Evolutionary conservation across 1,139 yeast genomes (phyloP).

Genomic region (Hyphopichia wangnamkhiaoensis): DNA sequence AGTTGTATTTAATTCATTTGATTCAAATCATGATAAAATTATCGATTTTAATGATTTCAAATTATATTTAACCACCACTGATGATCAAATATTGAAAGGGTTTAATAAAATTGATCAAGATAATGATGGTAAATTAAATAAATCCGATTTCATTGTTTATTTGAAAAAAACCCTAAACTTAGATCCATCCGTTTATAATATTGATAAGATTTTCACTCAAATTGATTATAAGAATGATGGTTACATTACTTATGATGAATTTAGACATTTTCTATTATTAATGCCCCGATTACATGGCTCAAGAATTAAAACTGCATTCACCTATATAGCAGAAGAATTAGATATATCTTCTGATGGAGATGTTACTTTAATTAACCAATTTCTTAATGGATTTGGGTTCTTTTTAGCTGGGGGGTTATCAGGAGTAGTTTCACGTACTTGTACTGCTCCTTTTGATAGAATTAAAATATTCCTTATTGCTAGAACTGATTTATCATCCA

Average conservation of each 20-base stretch:
- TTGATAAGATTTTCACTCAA: conserved; percentile 59
- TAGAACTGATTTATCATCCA: conserved; percentile 76
- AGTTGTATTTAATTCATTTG: conserved; percentile 57
- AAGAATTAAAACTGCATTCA: conserved; percentile 76
- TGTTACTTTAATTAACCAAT: conserved; percentile 77
- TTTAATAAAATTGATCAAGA: conserved; percentile 72
- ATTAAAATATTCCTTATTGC: conserved; percentile 92
- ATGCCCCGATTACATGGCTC: conserved; percentile 77
- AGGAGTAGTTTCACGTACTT: conserved; percentile 95
- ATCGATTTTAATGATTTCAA: conserved; percentile 66
- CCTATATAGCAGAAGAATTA: conserved; percentile 74
- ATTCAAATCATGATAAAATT: conserved; percentile 54
- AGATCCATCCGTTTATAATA: conserved; percentile 53
- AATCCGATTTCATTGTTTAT: conserved; percentile 67
- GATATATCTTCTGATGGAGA: conserved; percentile 91
- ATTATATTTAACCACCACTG: conserved; percentile 60
- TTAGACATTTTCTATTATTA: conserved; percentile 76
- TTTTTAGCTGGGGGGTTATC: conserved; percentile 94
- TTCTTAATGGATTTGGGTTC: conserved; percentile 82
- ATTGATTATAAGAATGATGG: conserved; percentile 67
- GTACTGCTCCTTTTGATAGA: conserved; percentile 96
- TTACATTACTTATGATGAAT: conserved; percentile 78
- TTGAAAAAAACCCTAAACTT: conserved; percentile 54
- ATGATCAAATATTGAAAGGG: conserved; percentile 68
- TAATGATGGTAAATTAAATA: conserved; percentile 70